Evolutionary conservation across 2,329 filamentous ascomycete species (phyloP), one percentile per base, ranked within the genome.

Genomic region (Nakataea oryzae): DNA sequence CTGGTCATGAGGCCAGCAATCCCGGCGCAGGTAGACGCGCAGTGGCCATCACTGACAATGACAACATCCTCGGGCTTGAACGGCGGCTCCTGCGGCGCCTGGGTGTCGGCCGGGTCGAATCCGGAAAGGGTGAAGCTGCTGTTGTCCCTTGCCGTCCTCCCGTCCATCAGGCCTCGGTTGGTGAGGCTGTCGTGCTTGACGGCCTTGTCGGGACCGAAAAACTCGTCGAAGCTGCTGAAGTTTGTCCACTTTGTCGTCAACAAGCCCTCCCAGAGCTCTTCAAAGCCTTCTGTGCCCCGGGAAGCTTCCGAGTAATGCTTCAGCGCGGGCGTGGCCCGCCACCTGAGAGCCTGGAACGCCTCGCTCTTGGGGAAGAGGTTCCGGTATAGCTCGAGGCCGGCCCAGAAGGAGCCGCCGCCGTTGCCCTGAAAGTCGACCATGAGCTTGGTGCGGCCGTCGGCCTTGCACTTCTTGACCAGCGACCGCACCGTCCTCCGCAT

Each of bases 351-450:
- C 21, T 56, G 27, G 3, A 26, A 32, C 11, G 28, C 14, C 61
- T 68, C 73, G 27, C 71, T 69, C 58, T 75, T 74, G 5, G 77
- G 77, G 72, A 83, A 81, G 0, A 86, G 74, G 69, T 81, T 73
- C 61, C 82, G 81, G 73, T 86, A 86, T 26, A 88, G 75, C 68
- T 86, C 84, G 65, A 84, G 85, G 14, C 82, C 85, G 21, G 81
- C 77, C 6, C 84, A 69, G 55, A 87, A 80, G 21, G 76, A 78
- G 28, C 85, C 85, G 54, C 85, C 85, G 3, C 78, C 80, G 65
- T 87, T 87, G 57, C 76, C 77, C 5, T 77, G 78, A 5, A 87
- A 71, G 66, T 87, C 84, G 34, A 88, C 74, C 9, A 87, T 79
- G 0, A 87, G 77, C 69, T 83, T 84, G 57, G 77, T 84, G 72